These are phyloP conservation scores for Phanerochaete carnosa DNA, from an alignment of 768 basidiomycete genomes.

Conservation along the genomic window DNA sequence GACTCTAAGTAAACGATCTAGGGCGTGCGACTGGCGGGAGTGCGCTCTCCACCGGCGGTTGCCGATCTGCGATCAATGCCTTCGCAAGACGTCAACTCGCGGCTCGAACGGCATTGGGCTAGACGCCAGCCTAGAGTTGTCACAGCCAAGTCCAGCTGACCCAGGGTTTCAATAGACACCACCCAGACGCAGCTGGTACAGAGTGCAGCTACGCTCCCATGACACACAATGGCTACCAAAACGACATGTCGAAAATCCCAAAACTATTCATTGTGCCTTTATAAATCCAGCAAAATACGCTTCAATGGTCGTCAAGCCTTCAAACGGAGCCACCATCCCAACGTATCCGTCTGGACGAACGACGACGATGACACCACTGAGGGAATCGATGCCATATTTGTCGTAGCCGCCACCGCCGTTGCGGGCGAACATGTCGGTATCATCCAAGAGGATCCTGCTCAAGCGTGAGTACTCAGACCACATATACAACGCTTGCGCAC, in stretches of 20 bases:
- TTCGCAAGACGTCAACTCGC: background rate
- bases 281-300: constrained; percentile 50
- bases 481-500: constrained; percentile 17
- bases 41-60: constrained; percentile 3
- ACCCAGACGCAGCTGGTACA: background rate
- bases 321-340: constrained; percentile 50
- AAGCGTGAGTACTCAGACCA: background rate
- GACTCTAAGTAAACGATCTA: background rate
- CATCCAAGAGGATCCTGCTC: constrained; percentile 58
- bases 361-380: constrained; percentile 45
- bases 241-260: background rate
- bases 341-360: constrained; percentile 68
- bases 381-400: constrained; percentile 47
- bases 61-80: background rate
- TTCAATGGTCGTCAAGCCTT: constrained; percentile 32
- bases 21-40: constrained; percentile 1
- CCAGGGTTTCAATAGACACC: background rate
- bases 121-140: background rate
- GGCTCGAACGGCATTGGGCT: background rate
- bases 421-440: constrained; percentile 39
- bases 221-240: too few relatives aligned
- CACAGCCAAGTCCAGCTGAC: background rate
- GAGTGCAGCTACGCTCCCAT: too few relatives aligned
- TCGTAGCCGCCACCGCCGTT: constrained; percentile 54
- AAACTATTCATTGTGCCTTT: background rate